Conservation (phyloP, 208 protist genomes). For the Phytomonas francai region DNA sequence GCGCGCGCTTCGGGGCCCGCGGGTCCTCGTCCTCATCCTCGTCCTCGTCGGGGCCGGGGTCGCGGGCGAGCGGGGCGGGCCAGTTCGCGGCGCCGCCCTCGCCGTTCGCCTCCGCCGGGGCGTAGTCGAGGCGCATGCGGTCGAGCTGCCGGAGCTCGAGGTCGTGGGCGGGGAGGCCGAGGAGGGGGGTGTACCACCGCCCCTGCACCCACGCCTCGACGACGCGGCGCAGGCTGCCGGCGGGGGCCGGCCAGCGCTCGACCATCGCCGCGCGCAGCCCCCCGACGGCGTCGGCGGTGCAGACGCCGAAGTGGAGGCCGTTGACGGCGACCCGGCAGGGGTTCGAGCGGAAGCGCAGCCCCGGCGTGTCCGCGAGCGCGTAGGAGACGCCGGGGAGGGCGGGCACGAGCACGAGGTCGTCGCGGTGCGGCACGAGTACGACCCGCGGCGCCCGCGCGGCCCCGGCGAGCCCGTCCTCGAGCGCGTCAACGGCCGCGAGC, state of each 20-base stretch:
- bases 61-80: background rate
- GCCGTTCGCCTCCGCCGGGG: slow-evolving; percentile 25
- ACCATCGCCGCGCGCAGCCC: slow-evolving; percentile 67
- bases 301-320: slow-evolving; percentile 80
- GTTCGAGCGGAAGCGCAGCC: slow-evolving; percentile 71
- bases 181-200: slow-evolving; percentile 67
- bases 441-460: slow-evolving; percentile 23
- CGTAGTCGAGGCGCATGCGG: slow-evolving; percentile 44
- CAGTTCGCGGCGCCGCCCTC: slow-evolving; percentile 10
- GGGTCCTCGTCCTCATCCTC: background rate
- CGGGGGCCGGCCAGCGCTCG: slow-evolving; percentile 58
- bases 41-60: slow-evolving; percentile 2
- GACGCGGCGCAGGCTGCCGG: slow-evolving; percentile 75
- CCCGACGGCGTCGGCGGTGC: slow-evolving; percentile 69
- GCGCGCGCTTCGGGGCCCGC: background rate
- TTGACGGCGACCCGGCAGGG: slow-evolving; percentile 69
- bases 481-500: slow-evolving; percentile 41
- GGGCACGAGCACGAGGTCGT: slow-evolving; percentile 75
- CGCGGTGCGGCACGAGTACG: slow-evolving; percentile 57
- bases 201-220: slow-evolving; percentile 61
- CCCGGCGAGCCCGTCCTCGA: slow-evolving; percentile 47
- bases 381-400: slow-evolving; percentile 78
- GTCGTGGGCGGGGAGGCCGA: slow-evolving; percentile 32
- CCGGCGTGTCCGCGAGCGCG: slow-evolving; percentile 43
- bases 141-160: slow-evolving; percentile 59